Percentiles rank a stretch among this genome's conserved stretches.
These are phyloP conservation scores for Cercospora zeae-maydis DNA, from an alignment of 2,329 filamentous ascomycete species.

Conservation along the genomic window DNA sequence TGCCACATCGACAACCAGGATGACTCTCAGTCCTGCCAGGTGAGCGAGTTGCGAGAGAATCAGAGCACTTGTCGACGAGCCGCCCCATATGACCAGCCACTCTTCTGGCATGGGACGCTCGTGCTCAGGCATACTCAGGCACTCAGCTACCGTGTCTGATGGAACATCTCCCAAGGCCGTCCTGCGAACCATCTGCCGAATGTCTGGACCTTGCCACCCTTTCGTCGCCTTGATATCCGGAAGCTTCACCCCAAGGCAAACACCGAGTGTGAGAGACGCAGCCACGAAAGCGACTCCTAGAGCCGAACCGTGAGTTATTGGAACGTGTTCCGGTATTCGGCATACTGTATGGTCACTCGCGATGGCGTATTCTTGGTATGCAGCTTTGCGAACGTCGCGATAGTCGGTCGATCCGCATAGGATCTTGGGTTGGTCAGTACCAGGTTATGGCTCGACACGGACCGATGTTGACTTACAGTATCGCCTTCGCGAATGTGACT, in stretches of 20 bases:
- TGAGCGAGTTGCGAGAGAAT: conserved; percentile 42
- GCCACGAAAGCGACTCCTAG: conserved; percentile 44
- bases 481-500: conserved; percentile 20
- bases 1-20: conserved; percentile 50
- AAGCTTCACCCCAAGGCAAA: conserved; percentile 40
- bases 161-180: conserved; percentile 33
- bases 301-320: conserved; percentile 38
- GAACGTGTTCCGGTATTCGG: conserved; percentile 37
- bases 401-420: conserved; percentile 44
- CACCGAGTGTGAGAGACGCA: conserved; percentile 44
- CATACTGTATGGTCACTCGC: conserved; percentile 43
- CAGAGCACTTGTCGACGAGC: conserved; percentile 43
- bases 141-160: conserved; percentile 29
- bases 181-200: conserved; percentile 36
- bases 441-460: background rate
- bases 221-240: conserved; percentile 8
- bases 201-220: conserved; percentile 12
- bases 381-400: conserved; percentile 42
- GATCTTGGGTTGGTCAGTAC: background rate
- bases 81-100: conserved; percentile 41
- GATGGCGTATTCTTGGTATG: conserved; percentile 45
- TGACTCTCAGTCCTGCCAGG: conserved; percentile 37
- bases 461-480: background rate
- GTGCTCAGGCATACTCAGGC: conserved; percentile 30
- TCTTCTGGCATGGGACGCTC: conserved; percentile 16